Base-by-base conservation (phyloP, 768 basidiomycete genomes). In the Coprinellus micaceus region DNA sequence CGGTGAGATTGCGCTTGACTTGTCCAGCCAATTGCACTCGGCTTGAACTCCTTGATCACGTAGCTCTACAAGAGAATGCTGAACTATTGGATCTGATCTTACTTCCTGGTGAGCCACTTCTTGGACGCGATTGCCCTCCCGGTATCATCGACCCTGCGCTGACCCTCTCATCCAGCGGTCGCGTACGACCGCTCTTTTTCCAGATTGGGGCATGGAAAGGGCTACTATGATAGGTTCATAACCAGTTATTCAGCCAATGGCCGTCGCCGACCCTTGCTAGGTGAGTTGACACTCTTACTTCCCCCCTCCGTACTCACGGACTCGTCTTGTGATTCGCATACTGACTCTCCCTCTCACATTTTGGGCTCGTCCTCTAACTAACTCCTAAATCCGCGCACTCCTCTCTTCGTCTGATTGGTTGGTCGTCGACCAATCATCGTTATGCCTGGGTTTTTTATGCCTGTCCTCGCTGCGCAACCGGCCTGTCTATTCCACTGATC, bases 171-270 rank as follows among this genome's bases (percentile, higher is more conserved):
- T 28, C 46, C 66, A 87, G 90, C 87, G 41, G 79, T 92, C 46
- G 90, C 86, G 10, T 92, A 91, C 61, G 89, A 91, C 70, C 75
- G 72, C 40, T 78, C 79, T 15, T 66, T 86, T 53, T 83, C 83
- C 47, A 83, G 90, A 28, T 77, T 92, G 26, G 90, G 90, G 10
- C 88, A 91, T 60, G 89, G 90, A 22, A 92, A 88, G 67, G 90
- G 90, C 5, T 91, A 88, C 70, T 92, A 92, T 61, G 90, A 92
- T 70, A 75, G 78, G 13, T 92, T 89, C 69, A 73, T 92, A 33
- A 69, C 82, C 2, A 67, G 75, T 1, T 90, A 89, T 57, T 66
- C 74, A 28, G 63, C 71, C 13, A 71, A 70, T 52, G 72, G 74
- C 24, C 71, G 72, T 57, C 70, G 71, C 22, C 75, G 71, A 54